phyloP scores from a whole-genome alignment of 1,284 basidiomycete genomes.

The Apiotrichum laibachii region DNA sequence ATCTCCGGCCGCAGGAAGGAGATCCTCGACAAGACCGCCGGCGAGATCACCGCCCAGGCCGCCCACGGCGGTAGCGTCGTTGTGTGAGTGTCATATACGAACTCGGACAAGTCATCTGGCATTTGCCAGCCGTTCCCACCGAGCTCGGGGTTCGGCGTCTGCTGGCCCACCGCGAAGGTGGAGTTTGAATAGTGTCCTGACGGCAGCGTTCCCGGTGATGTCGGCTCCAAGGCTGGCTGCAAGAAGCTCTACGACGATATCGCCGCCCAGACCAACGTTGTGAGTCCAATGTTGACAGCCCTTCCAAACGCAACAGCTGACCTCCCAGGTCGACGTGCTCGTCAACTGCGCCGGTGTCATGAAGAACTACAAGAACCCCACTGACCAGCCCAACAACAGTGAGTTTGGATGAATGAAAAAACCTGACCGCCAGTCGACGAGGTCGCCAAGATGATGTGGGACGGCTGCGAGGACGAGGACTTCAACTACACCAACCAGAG shows the following conservation, averaged over 20 bases:
- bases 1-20: constrained; percentile 49
- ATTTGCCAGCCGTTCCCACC: too few relatives aligned
- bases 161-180: neutral
- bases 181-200: neutral
- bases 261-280: constrained; percentile 27
- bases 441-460: constrained; percentile 38
- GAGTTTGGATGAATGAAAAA: constrained; percentile 3
- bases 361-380: constrained; percentile 28
- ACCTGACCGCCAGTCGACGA: neutral
- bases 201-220: constrained; percentile 46
- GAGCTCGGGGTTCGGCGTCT: neutral
- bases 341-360: constrained; percentile 47
- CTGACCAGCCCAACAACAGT: constrained; percentile 38
- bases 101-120: too few relatives aligned
- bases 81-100: constrained; percentile 2
- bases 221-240: constrained; percentile 42
- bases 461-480: constrained; percentile 38
- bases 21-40: constrained; percentile 40
- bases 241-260: constrained; percentile 38
- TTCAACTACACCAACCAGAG: constrained; percentile 30
- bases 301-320: neutral
- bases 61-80: constrained; percentile 24
- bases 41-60: constrained; percentile 32
- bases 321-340: constrained; percentile 31
- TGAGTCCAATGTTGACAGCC: constrained; percentile 1